Base-by-base conservation (phyloP, 345 rosid genomes). In the Arabidopsis suecica region DNA sequence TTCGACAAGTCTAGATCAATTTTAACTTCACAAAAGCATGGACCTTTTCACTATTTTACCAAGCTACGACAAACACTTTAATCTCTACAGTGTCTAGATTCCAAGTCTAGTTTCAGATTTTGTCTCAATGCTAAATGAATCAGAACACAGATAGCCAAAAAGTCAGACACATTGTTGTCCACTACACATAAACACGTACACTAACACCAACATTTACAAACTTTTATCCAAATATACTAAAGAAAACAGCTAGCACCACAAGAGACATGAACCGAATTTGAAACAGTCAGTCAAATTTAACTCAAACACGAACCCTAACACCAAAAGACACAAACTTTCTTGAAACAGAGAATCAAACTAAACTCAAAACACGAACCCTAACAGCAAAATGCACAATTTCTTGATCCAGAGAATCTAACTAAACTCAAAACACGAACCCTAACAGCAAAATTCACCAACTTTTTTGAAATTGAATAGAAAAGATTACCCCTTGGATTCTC, bases 401-500 rank as follows among this genome's bases (percentile, higher is more conserved):
- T 28, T 28, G 32, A 34, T 1, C 8, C 2, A 3, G 9, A 20
- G 13, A 34, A 6, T 34, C 2, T 6, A 25, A 55, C 3, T 70
- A 11, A 71, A 22, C 20, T 37, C 14, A 23, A 50, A 4, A 51
- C 55, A 20, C 16, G 11, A 49, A 49, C 55, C 30, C 30, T 49
- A 8, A 20, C 4, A 48, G 2, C 30, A 49, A 20, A 49, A 49
- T 49, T 49, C 30, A 49, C 55, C 9, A 50, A 41, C n/a, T 11
- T 41, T 11, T 2, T 13, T 2, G 7, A 42, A 14, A 42, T 5
- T 42, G 49, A 44, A 14, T 14, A 48, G 9, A 48, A 60, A 47
- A 55, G 32, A 13, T 61, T 80, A 92, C 97, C 79, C 97, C 97
- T 78, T 92, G 96, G 68, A 92, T 92, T 78, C 93, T 78, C 87